phyloP scores from a whole-genome alignment of 2,329 filamentous ascomycete species.

The Cladosporium sp. region DNA sequence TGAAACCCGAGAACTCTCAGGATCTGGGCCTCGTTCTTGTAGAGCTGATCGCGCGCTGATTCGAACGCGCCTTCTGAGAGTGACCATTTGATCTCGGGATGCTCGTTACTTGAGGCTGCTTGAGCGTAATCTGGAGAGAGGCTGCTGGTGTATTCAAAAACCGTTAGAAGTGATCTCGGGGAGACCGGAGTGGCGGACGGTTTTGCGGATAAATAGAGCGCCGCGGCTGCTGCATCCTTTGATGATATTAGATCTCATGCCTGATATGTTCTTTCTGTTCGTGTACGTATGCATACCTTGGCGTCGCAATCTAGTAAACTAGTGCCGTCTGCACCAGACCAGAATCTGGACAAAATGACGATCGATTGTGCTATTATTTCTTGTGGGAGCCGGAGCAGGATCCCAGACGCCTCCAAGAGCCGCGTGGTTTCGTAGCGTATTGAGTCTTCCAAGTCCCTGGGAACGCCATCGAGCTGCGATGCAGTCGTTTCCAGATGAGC shows the following conservation, averaged over 20 bases:
- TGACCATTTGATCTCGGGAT: slow-evolving; percentile 40
- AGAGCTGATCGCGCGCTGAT: slow-evolving; percentile 57
- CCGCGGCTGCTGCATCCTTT: slow-evolving; percentile 75
- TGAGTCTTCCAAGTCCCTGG: slow-evolving; percentile 64
- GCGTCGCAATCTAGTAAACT: slow-evolving; percentile 47
- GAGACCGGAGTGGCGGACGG: slow-evolving; percentile 71
- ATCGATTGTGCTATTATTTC: slow-evolving; percentile 81
- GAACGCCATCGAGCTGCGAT: slow-evolving; percentile 55
- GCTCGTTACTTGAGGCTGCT: slow-evolving; percentile 22
- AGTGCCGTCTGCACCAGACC: slow-evolving; percentile 55
- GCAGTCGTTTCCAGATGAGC: slow-evolving; percentile 59
- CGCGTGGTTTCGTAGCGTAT: slow-evolving; percentile 67
- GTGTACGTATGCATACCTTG: slow-evolving; percentile 37
- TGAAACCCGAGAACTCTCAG: slow-evolving; percentile 74
- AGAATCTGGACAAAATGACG: slow-evolving; percentile 76
- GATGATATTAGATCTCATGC: background rate
- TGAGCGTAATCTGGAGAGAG: slow-evolving; percentile 52
- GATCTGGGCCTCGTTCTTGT: slow-evolving; percentile 72
- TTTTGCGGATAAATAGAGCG: slow-evolving; percentile 77
- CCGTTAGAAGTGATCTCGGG: slow-evolving; percentile 74
- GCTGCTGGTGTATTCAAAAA: slow-evolving; percentile 76
- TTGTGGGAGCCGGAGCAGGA: slow-evolving; percentile 78
- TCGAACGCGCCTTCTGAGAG: slow-evolving; percentile 71
- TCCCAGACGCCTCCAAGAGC: slow-evolving; percentile 71
- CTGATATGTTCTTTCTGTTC: background rate